Evolutionary conservation across 331 rosid species (phyloP), one percentile per base, ranked within the genome.

Genomic region (Saraca asoca): DNA sequence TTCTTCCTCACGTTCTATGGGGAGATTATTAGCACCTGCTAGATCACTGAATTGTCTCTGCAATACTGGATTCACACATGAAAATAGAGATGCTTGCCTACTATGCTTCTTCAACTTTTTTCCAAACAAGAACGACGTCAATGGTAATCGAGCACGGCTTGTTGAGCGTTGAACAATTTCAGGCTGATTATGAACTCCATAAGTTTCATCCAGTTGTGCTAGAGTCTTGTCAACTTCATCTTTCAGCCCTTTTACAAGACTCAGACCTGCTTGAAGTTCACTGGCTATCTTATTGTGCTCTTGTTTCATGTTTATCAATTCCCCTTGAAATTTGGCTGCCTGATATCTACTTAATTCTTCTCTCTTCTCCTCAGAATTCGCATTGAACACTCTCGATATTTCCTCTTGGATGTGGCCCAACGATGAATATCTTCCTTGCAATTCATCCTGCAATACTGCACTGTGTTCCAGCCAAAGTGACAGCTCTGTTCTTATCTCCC

Each of bases 241-340:
- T 63, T 83, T 83, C 16, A 94, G 80, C 7, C 55, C 80, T 58
- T 51, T 80, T 6, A 86, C 88, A 41, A 84, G 84, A 38, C 37
- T 81, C 9, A 83, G 68, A 34, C 99, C 89, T 10, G 76, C 74
- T 18, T 85, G 71, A 8, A 94, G 58, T 51, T 94, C 97, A 48
- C 77, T 79, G 0, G 78, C 77, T 41, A 90, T 77, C 89, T 86
- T 90, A 37, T 63, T 81, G 69, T 76, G 86, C 75, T 90, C 99
- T 19, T 86, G 91, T 53, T 85, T 94, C 96, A 94, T 83, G 75
- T 90, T 82, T 55, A 86, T 82, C 71, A 94, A 81, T 74, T 90
- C 97, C 5, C 99, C 99, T 70, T 94, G 99, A 71, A 94, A 90
- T 85, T 86, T 94, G 7, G 96, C 95, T 15, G 95, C 95, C 49